These are phyloP conservation scores for Pestalotiopsis sp. DNA, from an alignment of 2,329 filamentous ascomycete species.

Conservation along the genomic window DNA sequence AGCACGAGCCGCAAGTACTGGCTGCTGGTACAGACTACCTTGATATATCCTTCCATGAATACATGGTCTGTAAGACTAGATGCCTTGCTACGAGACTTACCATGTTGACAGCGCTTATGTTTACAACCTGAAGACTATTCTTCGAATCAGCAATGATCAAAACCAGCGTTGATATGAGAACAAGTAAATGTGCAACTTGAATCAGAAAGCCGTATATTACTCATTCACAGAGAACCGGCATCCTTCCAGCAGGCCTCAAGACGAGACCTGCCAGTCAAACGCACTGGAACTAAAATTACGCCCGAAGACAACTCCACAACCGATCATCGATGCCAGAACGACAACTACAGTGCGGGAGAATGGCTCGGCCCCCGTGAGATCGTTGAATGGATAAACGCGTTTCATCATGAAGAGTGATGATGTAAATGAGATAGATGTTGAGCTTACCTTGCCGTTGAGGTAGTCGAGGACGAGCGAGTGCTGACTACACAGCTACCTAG, in stretches of 20 bases:
- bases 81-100: not conserved
- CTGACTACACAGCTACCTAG: not conserved
- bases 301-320: constrained; percentile 71
- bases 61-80: too few relatives aligned
- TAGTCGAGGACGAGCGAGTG: not conserved
- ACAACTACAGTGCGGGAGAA: constrained; percentile 71
- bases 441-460: not conserved
- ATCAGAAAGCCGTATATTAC: constrained; percentile 73
- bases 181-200: constrained; percentile 3
- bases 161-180: not conserved
- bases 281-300: constrained; percentile 66
- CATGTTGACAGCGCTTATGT: not conserved
- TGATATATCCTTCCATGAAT: too few relatives aligned
- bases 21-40: not conserved
- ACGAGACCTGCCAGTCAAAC: constrained; percentile 55
- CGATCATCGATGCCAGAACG: constrained; percentile 58
- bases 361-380: constrained; percentile 68
- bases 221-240: constrained; percentile 67
- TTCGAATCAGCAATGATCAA: constrained; percentile 19
- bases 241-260: constrained; percentile 51
- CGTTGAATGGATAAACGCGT: constrained; percentile 79
- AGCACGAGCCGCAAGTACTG: too few relatives aligned
- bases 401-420: constrained; percentile 50
- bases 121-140: not conserved
- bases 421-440: not conserved